Evolutionary conservation across 2,329 filamentous ascomycete genomes (phyloP).

Genomic region (Colletotrichum siamense): DNA sequence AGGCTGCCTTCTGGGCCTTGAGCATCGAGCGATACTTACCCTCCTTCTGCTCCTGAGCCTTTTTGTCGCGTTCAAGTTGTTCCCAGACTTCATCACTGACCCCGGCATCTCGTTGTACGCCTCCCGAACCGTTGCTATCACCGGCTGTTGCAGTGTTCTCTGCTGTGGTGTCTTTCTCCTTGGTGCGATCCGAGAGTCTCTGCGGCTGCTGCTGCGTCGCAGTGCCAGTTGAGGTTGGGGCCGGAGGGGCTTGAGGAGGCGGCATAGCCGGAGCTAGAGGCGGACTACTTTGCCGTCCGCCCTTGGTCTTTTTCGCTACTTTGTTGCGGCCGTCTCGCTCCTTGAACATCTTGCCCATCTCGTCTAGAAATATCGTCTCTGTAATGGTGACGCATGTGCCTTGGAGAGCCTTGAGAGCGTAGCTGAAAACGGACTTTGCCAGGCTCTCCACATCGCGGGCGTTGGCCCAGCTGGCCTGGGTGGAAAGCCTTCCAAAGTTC

Average conservation of each 20-base stretch:
- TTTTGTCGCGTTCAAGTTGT: conserved; percentile 53
- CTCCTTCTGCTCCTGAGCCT: too few species aligned
- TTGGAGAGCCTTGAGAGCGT: conserved; percentile 29
- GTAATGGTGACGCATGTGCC: conserved; percentile 22
- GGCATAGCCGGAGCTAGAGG: not conserved
- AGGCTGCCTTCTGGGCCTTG: too few species aligned
- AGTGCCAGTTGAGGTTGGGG: not conserved
- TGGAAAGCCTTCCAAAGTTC: conserved; percentile 45
- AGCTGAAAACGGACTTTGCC: conserved; percentile 53
- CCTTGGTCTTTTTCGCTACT: not conserved
- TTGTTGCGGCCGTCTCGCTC: conserved; percentile 15
- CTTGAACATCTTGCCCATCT: conserved; percentile 28
- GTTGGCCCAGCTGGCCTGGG: conserved; percentile 63
- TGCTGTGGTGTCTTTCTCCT: not conserved
- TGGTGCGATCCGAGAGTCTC: not conserved
- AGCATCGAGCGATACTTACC: too few species aligned
- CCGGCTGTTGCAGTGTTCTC: not conserved
- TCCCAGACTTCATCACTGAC: conserved; percentile 67
- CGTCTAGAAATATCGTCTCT: conserved; percentile 8
- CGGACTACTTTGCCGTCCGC: not conserved
- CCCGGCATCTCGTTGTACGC: conserved; percentile 49
- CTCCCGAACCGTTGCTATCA: not conserved
- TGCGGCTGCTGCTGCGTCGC: not conserved
- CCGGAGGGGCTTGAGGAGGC: not conserved
- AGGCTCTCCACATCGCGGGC: conserved; percentile 66